Conservation (phyloP, 805 yeast genomes). For the Ascoidea tarda region DNA sequence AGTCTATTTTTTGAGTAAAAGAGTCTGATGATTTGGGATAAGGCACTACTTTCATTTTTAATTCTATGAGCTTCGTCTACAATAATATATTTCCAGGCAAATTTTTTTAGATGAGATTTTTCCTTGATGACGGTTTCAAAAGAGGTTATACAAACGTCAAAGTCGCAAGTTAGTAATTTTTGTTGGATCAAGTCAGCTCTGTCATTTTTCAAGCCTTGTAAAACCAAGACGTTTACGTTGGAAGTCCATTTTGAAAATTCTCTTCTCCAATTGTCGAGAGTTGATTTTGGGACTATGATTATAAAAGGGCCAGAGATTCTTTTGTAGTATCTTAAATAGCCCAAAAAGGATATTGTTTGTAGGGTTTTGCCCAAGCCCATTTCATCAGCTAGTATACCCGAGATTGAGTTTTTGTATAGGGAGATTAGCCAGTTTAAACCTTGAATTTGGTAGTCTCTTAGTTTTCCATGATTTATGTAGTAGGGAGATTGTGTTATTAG, state of each 20-base stretch:
- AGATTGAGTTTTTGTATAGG: constrained; percentile 48
- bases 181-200: constrained; percentile 39
- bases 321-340: constrained; percentile 51
- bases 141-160: constrained; percentile 60
- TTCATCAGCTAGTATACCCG: constrained; percentile 75
- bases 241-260: constrained; percentile 75
- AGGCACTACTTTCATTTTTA: constrained; percentile 59
- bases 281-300: constrained; percentile 68
- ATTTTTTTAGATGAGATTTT: constrained; percentile 48
- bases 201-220: constrained; percentile 65
- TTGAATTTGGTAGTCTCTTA: constrained; percentile 67
- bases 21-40: constrained; percentile 62
- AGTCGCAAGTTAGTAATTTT: constrained; percentile 40
- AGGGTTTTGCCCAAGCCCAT: constrained; percentile 79
- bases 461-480: constrained; percentile 39
- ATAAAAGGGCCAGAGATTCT: constrained; percentile 57
- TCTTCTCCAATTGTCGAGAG: constrained; percentile 69
- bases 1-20: constrained; percentile 58
- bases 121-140: constrained; percentile 70
- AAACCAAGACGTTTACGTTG: constrained; percentile 51
- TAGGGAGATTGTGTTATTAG: constrained; percentile 79
- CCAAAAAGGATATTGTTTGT: constrained; percentile 66
- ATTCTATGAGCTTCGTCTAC: constrained; percentile 80
- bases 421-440: constrained; percentile 72
- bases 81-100: constrained; percentile 63